Base-by-base conservation (phyloP, 2,329 filamentous ascomycete species). In the Colletotrichum aenigma region DNA sequence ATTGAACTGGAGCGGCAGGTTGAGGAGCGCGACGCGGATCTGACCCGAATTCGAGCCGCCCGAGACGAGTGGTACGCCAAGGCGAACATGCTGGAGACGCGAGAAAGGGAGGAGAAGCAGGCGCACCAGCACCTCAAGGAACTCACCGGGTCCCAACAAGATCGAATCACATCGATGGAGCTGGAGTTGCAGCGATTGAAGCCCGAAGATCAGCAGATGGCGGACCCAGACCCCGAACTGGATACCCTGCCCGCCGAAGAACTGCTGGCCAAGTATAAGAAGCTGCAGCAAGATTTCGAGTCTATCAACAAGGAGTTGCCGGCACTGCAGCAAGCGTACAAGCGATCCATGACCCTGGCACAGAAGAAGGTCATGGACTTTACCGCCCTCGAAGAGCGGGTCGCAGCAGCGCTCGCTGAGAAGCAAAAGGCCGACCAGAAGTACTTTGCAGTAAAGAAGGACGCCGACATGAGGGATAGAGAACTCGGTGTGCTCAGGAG, bases 381-480 rank as follows among this genome's bases (percentile, higher is more conserved):
- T 68, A 87, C 89, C 7, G 88, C 90, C 6, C 87, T 95, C 81
- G 96, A 98, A 85, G 96, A 98, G 72, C 94, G 94, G 77, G 88
- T 96, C 48, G 87, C 91, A 21, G 88, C 94, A 28, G 87, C 97
- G 24, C 92, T 91, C 55, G 95, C 95, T 1, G 96, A 99, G 85
- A 99, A 99, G 87, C 93, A 94, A 78, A 98, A 98, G 85, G 96
- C 96, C 2, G 97, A 99, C 81, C 96, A 98, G 82, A 98, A 98
- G 85, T 99, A 98, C 83, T 98, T 98, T 84, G 95, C 95, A 2
- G 95, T 96, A 10, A 96, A 98, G 89, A 98, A 98, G 83, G 94
- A 96, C 79, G 97, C 96, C 81, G 96, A 98, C 81, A 93, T 94
- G 60, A 91, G 95, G 66, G 94, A 96, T 74, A 89, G 91, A 74